Conservation (phyloP, 2,329 filamentous ascomycete genomes). For the Phyllachora maydis region DNA sequence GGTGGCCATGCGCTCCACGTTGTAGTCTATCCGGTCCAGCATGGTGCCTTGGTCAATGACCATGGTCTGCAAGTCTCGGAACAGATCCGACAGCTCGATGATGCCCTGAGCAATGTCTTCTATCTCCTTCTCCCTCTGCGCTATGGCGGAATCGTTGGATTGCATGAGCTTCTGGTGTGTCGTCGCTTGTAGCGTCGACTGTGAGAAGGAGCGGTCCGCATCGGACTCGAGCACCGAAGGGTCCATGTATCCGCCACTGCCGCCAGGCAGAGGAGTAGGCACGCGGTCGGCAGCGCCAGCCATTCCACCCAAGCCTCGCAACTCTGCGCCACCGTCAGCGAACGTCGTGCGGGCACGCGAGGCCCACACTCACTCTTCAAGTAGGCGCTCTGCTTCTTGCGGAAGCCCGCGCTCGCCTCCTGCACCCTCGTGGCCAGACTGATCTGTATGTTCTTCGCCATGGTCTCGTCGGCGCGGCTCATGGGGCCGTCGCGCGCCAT, state of each 20-base stretch:
- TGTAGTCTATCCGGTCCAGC: constrained; percentile 92
- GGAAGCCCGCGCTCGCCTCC: constrained; percentile 76
- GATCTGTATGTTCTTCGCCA: constrained; percentile 92
- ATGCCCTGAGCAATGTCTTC: constrained; percentile 97
- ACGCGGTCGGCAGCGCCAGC: constrained; percentile 27
- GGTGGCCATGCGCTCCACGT: constrained; percentile 84
- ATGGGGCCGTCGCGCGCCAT: constrained; percentile 71
- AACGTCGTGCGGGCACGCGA: background rate
- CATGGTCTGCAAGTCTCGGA: constrained; percentile 91
- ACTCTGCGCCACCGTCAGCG: constrained; percentile 39
- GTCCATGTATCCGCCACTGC: constrained; percentile 51
- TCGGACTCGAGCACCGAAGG: constrained; percentile 86
- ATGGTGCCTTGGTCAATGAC: constrained; percentile 83
- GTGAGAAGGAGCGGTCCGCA: constrained; percentile 78
- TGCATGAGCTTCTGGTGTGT: constrained; percentile 44
- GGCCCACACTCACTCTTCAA: constrained; percentile 52
- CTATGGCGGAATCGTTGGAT: constrained; percentile 66
- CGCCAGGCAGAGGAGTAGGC: constrained; percentile 20
- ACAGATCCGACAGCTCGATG: constrained; percentile 90
- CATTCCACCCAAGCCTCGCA: constrained; percentile 46
- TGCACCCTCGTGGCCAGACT: constrained; percentile 75
- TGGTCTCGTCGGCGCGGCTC: constrained; percentile 70
- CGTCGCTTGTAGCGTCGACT: constrained; percentile 69
- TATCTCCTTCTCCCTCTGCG: constrained; percentile 87
- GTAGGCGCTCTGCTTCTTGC: constrained; percentile 95